A percentile compares a stretch with the other conserved stretches of the same genome.
These are phyloP conservation scores for Epichloe festucae DNA, from an alignment of 2,329 filamentous ascomycete genomes.

Conservation along the genomic window DNA sequence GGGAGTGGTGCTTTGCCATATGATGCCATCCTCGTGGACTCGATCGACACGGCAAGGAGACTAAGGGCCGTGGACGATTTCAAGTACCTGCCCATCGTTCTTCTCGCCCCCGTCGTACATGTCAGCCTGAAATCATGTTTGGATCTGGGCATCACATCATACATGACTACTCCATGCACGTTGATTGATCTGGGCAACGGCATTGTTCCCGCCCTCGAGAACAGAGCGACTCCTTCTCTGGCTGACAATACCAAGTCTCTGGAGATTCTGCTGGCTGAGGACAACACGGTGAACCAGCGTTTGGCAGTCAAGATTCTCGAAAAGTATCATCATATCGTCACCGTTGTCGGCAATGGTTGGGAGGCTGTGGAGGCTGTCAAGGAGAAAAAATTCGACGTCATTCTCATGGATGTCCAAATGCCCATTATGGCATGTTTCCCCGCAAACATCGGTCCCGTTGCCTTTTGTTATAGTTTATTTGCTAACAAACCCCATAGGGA, in stretches of 20 bases:
- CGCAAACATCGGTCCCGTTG: background rate
- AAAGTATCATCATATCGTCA: conserved; percentile 88
- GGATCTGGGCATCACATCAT: conserved; percentile 93
- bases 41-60: conserved; percentile 76
- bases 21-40: conserved; percentile 93
- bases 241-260: conserved; percentile 93
- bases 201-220: conserved; percentile 90
- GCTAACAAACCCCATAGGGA: conserved; percentile 46
- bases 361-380: conserved; percentile 90
- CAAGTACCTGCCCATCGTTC: conserved; percentile 93
- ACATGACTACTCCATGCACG: conserved; percentile 94
- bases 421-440: conserved; percentile 66
- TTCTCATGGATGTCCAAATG: conserved; percentile 99
- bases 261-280: conserved; percentile 87
- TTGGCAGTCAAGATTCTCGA: conserved; percentile 93
- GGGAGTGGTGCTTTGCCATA: conserved; percentile 52
- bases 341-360: conserved; percentile 86
- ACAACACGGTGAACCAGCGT: conserved; percentile 95
- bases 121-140: conserved; percentile 88
- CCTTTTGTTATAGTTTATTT: background rate
- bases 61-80: conserved; percentile 84
- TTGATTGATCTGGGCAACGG: conserved; percentile 91
- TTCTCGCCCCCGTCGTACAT: conserved; percentile 77
- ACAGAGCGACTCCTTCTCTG: conserved; percentile 77
- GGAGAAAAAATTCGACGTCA: conserved; percentile 85